Evolutionary conservation across 2,329 filamentous ascomycete species (phyloP), one percentile per base, ranked within the genome.

Genomic region (Diaporthe sp.): DNA sequence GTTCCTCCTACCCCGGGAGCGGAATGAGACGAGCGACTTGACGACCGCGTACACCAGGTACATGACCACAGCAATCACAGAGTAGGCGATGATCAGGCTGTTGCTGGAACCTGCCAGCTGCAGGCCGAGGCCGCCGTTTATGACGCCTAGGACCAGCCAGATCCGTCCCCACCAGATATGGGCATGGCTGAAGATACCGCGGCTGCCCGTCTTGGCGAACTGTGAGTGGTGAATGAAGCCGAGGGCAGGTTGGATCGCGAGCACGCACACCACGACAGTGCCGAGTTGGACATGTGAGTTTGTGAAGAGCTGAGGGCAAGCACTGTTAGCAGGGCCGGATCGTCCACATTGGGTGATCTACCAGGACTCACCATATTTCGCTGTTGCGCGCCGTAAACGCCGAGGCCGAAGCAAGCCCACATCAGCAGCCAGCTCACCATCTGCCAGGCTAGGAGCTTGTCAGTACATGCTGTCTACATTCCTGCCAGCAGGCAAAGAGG

Each of bases 71-170:
- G 90, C 86, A 37, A 92, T 82, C 7, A 92, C 87, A 0, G 87
- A 82, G 81, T 93, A 93, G 0, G 88, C 89, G 65, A 90, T 86
- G 71, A 89, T 81, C 59, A 88, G 87, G 15, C 81, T 79, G 3
- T 77, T 82, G 0, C 82, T 77, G 0, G 87, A 85, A 22, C 78
- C 77, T 0, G 89, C 85, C 22, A 92, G 84, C 77, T 87, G 77
- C 39, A 94, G 83, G 4, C 92, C 92, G 5, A 93, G 82, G 0
- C 91, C 92, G 73, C 92, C 92, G 79, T 93, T 93, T 78, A 93
- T 81, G 59, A 93, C 85, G 37, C 90, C 92, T 3, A 93, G 80
- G 25, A 89, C 73, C 77, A 94, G 89, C 58, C 93, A 81, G 1
- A 84, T 79, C 25, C 92, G 88, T 17, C 92, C 92, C 79, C 88